A percentile compares a stretch with the other conserved stretches of the same genome.
Evolutionary conservation across 2,329 filamentous ascomycete species (phyloP).

Genomic region (Diaporthe ilicicola): DNA sequence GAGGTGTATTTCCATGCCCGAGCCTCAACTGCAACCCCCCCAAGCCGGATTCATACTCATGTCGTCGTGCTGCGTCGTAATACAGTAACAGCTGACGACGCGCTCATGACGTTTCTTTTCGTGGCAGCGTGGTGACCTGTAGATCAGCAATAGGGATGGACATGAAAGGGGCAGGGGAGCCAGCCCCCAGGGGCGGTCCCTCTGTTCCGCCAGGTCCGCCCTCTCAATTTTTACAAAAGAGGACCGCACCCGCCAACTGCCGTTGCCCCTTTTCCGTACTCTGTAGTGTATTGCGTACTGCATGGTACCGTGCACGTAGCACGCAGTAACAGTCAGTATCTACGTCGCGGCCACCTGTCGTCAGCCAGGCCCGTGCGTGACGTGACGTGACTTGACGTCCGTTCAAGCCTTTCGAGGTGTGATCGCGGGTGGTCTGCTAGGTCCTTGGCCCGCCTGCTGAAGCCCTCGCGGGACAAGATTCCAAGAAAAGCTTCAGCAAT

Average conservation of each 20-base stretch:
- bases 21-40: neutral
- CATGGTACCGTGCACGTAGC: neutral
- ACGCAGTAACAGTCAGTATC: too few species aligned
- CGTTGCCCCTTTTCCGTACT: neutral
- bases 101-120: slow-evolving; percentile 22
- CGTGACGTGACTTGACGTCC: too few species aligned
- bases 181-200: neutral
- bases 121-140: slow-evolving; percentile 7
- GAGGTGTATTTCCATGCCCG: slow-evolving; percentile 20
- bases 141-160: slow-evolving; percentile 10
- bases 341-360: neutral
- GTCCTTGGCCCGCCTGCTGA: neutral
- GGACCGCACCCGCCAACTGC: neutral
- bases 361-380: neutral
- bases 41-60: neutral
- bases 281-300: too few species aligned
- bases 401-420: slow-evolving; percentile 8
- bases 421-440: neutral
- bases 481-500: slow-evolving; percentile 7
- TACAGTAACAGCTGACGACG: slow-evolving; percentile 10
- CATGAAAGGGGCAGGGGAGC: slow-evolving; percentile 1
- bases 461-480: slow-evolving; percentile 4
- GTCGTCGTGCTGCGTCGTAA: neutral
- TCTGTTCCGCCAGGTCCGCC: neutral
- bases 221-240: neutral